Conservation (phyloP, 148 eudicot genomes). For the Dysphania ambrosioides region DNA sequence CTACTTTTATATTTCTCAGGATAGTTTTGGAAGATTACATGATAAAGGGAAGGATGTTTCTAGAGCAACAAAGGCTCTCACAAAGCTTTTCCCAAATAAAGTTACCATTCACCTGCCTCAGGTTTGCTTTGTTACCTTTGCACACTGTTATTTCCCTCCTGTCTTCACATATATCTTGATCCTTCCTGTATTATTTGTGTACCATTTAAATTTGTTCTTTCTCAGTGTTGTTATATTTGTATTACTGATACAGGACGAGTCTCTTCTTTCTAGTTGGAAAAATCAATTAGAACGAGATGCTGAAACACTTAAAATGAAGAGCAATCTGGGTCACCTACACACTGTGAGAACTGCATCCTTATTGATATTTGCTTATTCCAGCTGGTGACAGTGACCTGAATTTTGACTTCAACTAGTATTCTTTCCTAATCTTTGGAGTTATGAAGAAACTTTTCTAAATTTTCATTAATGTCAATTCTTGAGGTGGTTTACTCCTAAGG, state of each 20-base stretch:
- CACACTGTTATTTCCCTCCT: background rate
- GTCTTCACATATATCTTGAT: background rate
- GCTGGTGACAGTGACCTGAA: background rate
- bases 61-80: conserved; percentile 63
- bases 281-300: conserved; percentile 82
- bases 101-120: conserved; percentile 89
- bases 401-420: background rate
- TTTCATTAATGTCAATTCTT: background rate
- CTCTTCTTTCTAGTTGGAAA: conserved; percentile 78
- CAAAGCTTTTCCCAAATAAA: conserved; percentile 87
- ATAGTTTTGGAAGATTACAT: conserved; percentile 89
- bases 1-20: conserved; percentile 44
- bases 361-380: conserved; percentile 6
- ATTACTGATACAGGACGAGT: conserved; percentile 69
- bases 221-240: background rate
- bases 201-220: background rate
- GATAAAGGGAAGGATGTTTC: conserved; percentile 80
- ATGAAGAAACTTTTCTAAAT: background rate
- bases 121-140: conserved; percentile 48
- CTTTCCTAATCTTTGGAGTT: background rate
- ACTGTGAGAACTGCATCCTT: conserved; percentile 49
- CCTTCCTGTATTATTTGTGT: background rate
- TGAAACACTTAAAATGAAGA: conserved; percentile 88
- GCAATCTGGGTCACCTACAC: conserved; percentile 73
- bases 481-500: background rate